Evolutionary conservation across 768 basidiomycete genomes (phyloP), one percentile per base, ranked within the genome.

Genomic region (Russula emetica): DNA sequence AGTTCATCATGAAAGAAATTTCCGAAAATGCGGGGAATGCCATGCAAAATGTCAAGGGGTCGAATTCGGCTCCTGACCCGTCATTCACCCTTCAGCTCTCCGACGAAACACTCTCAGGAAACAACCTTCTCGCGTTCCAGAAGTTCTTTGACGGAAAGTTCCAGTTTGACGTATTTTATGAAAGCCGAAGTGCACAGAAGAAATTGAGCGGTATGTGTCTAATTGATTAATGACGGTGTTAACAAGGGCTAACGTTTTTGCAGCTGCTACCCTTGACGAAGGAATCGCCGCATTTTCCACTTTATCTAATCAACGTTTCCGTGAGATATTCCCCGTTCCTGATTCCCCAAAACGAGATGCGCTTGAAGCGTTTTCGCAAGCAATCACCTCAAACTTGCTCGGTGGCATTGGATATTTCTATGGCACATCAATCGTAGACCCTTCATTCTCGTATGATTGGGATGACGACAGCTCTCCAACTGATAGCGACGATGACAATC

Each of bases 361-460:
- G 1, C 75, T 94, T 22, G 77, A 84, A 58, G 77, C 78, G 0
- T 98, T 98, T 72, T 96, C 94, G 1, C 88, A 90, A 71, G 87
- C 86, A 5, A 84, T 96, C 62, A 96, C 94, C 0, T 88, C 95
- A 1, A 98, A 94, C 72, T 82, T 98, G 50, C 76, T 98, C 13
- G 95, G 92, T 59, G 95, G 95, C 22, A 85, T 98, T 42, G 95
- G 95, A 13, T 98, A 97, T 75, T 98, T 95, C 75, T 89, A 95
- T 70, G 95, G 95, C 16, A 85, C 82, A 5, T 94, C 92, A 0
- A 87, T 98, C 67, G 83, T 97, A 9, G 89, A 98, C 72, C 80
- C 83, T 47, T 83, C 85, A 42, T 94, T 94, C 72, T 85, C 88
- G 18, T 91, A 90, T 71, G 93, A 95, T 70, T 95, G 94, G 87